Base-by-base conservation (phyloP, 1,284 basidiomycete species). In the Ganoderma boninense region DNA sequence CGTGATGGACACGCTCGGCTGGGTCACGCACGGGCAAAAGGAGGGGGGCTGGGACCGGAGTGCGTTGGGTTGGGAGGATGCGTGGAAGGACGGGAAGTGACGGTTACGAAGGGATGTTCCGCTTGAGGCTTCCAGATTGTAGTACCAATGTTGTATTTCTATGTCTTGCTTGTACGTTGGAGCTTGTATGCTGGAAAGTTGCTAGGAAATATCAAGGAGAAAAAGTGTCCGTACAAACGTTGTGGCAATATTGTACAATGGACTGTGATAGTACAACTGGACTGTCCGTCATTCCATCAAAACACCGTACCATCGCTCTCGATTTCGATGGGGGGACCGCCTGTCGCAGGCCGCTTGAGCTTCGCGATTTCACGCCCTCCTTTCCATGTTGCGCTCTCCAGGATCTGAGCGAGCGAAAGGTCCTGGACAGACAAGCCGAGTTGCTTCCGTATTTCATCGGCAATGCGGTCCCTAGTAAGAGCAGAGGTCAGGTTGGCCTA, bases 311-410 rank as follows among this genome's bases (percentile, higher is more conserved):
- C 95, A 72, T 96, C 95, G 71, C 94, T 95, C 71, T 92, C 87
- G 68, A 95, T 94, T 70, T 95, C 93, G 77, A 97, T 95, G 0
- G 96, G 96, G 0, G 96, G 96, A 0, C 95, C 95, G 3, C 92
- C 90, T 0, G 89, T 92, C 60, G 85, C 82, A 0, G 92, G 92
- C 20, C 97, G 84, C 79, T 90, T 92, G 77, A 87, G 81, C 79
- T 91, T 93, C 0, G 97, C 97, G 61, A 98, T 95, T 82, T 97
- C 95, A 7, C 96, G 86, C 0, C 94, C 97, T 2, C 95, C 96
- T 79, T 97, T 97, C 97, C 97, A 98, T 0, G 97, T 98, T 1
- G 96, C 96, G 64, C 92, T 92, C 82, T 99, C 97, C 40, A 99
- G 84, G 0, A 98, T 92, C 81, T 98, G 97, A 0, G 95, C 92